These are phyloP conservation scores for Cladorrhinum samala DNA, from an alignment of 495 filamentous ascomycete species.

Conservation along the genomic window DNA sequence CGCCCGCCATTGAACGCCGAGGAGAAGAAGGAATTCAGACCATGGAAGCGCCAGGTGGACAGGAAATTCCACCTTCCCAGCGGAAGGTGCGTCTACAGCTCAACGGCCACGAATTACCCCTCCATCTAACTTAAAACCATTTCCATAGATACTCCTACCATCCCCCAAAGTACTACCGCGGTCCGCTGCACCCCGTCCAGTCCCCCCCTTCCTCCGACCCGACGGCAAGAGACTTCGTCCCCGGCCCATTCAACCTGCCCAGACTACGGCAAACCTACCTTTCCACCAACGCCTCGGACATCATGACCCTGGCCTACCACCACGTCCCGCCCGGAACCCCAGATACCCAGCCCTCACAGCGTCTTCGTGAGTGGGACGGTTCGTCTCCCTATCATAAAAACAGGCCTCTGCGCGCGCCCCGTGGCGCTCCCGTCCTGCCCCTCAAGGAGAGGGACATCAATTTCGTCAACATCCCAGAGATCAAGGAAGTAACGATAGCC, in stretches of 20 bases:
- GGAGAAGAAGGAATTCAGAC: slow-evolving; percentile 30
- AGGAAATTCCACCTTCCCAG: slow-evolving; percentile 34
- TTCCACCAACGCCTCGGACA: slow-evolving; percentile 78
- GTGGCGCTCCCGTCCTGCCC: slow-evolving; percentile 57
- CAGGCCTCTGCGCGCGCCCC: slow-evolving; percentile 72
- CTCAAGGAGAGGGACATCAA: slow-evolving; percentile 71
- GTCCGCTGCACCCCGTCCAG: slow-evolving; percentile 87
- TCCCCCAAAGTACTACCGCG: slow-evolving; percentile 87
- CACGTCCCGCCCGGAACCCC: slow-evolving; percentile 70
- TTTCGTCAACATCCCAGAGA: slow-evolving; percentile 78
- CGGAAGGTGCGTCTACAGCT: slow-evolving; percentile 26
- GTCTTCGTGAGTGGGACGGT: slow-evolving; percentile 82
- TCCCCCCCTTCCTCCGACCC: slow-evolving; percentile 78
- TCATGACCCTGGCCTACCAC: slow-evolving; percentile 80
- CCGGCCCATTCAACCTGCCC: slow-evolving; percentile 85
- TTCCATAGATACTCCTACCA: slow-evolving; percentile 79
- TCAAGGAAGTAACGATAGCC: slow-evolving; percentile 75
- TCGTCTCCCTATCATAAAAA: slow-evolving; percentile 91
- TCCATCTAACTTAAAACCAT: background rate
- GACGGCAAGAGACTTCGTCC: slow-evolving; percentile 79
- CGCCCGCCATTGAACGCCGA: slow-evolving; percentile 27
- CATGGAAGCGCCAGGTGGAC: slow-evolving; percentile 39
- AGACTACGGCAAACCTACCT: slow-evolving; percentile 87
- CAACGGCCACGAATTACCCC: background rate
- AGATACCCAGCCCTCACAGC: slow-evolving; percentile 54